A percentile compares a stretch with the other conserved stretches of the same genome.
Conservation (phyloP, 306 rosid genomes). For the Prunus mongolica region DNA sequence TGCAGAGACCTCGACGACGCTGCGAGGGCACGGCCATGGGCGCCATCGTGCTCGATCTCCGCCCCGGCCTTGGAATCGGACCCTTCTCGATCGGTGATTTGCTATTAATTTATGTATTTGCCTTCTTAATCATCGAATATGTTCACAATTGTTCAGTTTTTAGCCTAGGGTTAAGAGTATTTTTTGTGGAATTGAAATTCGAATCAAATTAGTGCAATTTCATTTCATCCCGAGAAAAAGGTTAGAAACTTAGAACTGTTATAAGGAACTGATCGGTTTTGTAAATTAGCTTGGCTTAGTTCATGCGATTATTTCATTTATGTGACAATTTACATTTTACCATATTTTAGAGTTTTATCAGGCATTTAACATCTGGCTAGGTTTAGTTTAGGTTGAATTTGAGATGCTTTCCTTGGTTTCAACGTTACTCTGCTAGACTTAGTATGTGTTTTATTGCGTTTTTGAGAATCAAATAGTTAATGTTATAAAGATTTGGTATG, state of each 20-base stretch:
- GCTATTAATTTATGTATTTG: not conserved
- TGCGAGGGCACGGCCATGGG: slow-evolving; percentile 99
- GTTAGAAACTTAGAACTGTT: not conserved
- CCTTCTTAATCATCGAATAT: not conserved
- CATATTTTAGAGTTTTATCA: not conserved
- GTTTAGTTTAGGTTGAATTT: not conserved
- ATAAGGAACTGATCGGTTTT: not conserved
- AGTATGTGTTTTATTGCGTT: not conserved
- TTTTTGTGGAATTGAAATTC: not conserved
- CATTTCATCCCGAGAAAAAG: not conserved
- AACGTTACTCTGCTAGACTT: not conserved
- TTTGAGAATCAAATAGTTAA: not conserved
- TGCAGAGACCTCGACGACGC: slow-evolving; percentile 88
- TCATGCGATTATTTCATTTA: not conserved
- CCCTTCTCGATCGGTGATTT: slow-evolving; percentile 78
- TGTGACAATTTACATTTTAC: not conserved
- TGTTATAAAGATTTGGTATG: not conserved
- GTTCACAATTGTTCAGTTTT: not conserved
- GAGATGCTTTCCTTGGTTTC: not conserved
- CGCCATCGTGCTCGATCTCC: slow-evolving; percentile 93
- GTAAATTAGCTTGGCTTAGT: not conserved
- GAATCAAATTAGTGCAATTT: not conserved
- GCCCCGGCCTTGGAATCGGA: slow-evolving; percentile 86
- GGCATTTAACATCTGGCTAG: not conserved
- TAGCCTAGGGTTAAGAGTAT: not conserved